phyloP scores from a whole-genome alignment of 2,329 filamentous ascomycete species.

The Xylaria sp. region DNA sequence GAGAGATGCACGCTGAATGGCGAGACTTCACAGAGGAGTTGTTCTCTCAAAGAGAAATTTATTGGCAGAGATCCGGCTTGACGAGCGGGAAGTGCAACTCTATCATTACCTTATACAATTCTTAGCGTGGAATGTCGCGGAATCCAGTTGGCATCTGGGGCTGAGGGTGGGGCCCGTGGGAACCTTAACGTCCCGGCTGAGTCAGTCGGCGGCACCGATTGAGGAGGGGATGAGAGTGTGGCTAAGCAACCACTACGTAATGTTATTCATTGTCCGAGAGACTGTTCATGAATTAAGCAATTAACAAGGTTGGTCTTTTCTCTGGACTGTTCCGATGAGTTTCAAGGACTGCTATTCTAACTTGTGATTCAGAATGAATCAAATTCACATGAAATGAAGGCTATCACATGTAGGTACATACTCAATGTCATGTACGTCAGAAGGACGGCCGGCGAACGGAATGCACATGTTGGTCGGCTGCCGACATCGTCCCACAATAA shows the following conservation, averaged over 20 bases:
- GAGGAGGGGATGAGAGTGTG: slow-evolving; percentile 7
- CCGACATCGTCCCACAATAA: too few species aligned
- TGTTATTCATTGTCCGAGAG: neutral
- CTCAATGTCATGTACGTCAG: too few species aligned
- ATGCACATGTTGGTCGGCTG: too few species aligned
- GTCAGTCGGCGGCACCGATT: slow-evolving; percentile 29
- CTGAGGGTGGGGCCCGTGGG: slow-evolving; percentile 23
- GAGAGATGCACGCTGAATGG: neutral
- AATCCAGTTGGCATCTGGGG: slow-evolving; percentile 27
- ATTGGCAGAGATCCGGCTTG: neutral
- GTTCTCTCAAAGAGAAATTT: neutral
- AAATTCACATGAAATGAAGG: too few species aligned
- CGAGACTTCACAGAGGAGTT: neutral
- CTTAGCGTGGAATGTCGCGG: slow-evolving; percentile 30
- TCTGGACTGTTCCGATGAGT: too few species aligned
- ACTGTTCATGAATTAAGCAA: neutral
- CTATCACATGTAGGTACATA: too few species aligned
- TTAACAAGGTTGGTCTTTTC: neutral
- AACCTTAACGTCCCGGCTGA: slow-evolving; percentile 24
- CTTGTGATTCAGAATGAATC: too few species aligned
- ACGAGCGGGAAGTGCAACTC: slow-evolving; percentile 1
- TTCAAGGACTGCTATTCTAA: too few species aligned
- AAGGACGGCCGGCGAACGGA: too few species aligned
- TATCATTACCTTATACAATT: slow-evolving; percentile 13
- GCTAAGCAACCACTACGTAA: slow-evolving; percentile 2